Conservation (phyloP, 345 rosid genomes). For the Hibiscus tridactylites region DNA sequence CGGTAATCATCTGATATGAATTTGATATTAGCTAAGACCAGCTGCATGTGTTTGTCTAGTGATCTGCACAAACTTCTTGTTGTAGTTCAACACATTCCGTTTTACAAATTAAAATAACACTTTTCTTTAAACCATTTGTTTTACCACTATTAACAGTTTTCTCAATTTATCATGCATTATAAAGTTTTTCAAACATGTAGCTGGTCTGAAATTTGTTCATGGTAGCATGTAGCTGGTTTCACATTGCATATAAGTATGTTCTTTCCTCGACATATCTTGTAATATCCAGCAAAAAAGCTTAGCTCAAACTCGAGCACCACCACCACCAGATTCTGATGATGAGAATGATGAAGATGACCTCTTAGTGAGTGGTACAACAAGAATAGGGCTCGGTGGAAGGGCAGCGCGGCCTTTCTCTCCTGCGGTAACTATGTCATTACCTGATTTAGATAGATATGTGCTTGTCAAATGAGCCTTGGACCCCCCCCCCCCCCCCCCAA, state of each 20-base stretch:
- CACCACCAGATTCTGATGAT: conserved; percentile 14
- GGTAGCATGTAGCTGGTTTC: neutral
- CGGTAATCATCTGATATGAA: conserved; percentile 21
- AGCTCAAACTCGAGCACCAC: conserved; percentile 19
- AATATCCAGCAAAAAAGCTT: conserved; percentile 27
- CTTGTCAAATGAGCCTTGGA: neutral
- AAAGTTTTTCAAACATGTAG: neutral
- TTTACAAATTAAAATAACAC: neutral
- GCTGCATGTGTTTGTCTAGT: neutral
- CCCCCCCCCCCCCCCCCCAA: no score
- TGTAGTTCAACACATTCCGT: neutral
- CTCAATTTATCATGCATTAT: neutral
- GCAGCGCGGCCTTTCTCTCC: conserved; percentile 33
- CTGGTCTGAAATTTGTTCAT: neutral
- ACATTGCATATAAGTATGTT: neutral
- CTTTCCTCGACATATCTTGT: neutral
- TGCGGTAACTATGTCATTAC: conserved; percentile 26
- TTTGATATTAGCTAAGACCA: conserved; percentile 5
- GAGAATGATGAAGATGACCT: conserved; percentile 26
- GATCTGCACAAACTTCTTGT: neutral
- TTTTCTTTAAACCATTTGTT: neutral
- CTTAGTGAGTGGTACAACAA: conserved; percentile 21
- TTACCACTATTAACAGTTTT: neutral
- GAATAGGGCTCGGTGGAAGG: conserved; percentile 42
- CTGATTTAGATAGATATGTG: neutral